Percentiles rank a stretch among this genome's conserved stretches.
phyloP scores from a whole-genome alignment of 2,329 filamentous ascomycete species.

The Madurella fahalii region DNA sequence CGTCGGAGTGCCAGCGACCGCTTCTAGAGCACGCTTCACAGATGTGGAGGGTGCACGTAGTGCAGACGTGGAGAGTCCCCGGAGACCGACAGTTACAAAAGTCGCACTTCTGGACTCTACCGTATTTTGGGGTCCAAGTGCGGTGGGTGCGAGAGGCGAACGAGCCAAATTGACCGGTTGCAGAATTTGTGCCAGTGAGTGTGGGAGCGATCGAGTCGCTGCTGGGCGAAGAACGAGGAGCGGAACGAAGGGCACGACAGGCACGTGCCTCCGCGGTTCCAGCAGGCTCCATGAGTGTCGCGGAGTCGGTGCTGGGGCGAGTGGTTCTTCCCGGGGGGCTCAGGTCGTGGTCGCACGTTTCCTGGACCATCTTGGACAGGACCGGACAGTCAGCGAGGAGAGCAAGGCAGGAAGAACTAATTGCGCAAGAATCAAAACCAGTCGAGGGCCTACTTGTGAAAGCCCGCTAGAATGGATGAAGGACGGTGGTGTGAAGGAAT shows the following conservation, averaged over 20 bases:
- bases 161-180: neutral
- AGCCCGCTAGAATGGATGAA: neutral
- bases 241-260: too few species aligned
- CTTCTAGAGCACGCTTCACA: conserved; percentile 17
- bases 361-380: neutral
- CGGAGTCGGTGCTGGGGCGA: too few species aligned
- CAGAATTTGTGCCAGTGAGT: neutral
- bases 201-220: neutral
- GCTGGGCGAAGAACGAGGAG: too few species aligned
- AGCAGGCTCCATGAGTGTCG: too few species aligned
- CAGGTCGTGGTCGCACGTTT: neutral
- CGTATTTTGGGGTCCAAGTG: conserved; percentile 13
- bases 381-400: neutral
- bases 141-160: conserved; percentile 10
- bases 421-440: neutral
- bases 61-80: conserved; percentile 17
- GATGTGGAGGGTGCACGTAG: conserved; percentile 11
- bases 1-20: conserved; percentile 6
- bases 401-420: neutral
- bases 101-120: conserved; percentile 23
- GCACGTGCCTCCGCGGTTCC: too few species aligned
- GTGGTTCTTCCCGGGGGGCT: too few species aligned
- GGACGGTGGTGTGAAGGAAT: neutral
- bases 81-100: conserved; percentile 18
- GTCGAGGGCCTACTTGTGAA: neutral